phyloP scores from a whole-genome alignment of 1,284 basidiomycete species.

The Sanghuangporus sanghuang region DNA sequence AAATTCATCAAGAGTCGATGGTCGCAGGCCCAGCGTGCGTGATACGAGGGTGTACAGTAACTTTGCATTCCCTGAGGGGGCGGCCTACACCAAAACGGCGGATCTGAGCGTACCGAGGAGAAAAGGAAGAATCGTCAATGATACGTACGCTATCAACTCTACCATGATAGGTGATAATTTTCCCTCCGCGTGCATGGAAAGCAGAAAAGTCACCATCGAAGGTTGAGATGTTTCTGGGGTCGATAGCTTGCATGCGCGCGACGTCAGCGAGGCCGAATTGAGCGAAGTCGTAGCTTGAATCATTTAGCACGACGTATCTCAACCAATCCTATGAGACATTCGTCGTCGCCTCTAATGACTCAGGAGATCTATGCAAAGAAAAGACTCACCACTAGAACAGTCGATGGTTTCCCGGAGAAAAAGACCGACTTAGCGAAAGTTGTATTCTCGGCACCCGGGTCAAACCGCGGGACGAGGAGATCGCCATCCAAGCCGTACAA shows the following conservation, averaged over 20 bases:
- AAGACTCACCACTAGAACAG: slow-evolving; percentile 4
- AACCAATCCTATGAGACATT: slow-evolving; percentile 16
- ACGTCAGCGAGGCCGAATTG: slow-evolving; percentile 18
- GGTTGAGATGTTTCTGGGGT: slow-evolving; percentile 18
- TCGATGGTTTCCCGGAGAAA: neutral
- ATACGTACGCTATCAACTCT: slow-evolving; percentile 14
- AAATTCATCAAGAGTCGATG: slow-evolving; percentile 28
- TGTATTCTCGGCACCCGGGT: slow-evolving; percentile 20
- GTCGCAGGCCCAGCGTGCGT: slow-evolving; percentile 22
- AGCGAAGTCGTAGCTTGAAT: slow-evolving; percentile 12
- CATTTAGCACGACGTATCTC: slow-evolving; percentile 17
- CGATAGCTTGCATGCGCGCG: slow-evolving; percentile 9
- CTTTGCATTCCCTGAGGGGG: slow-evolving; percentile 32
- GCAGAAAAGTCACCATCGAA: slow-evolving; percentile 21
- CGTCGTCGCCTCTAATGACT: neutral
- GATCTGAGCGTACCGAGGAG: neutral
- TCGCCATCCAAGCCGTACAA: slow-evolving; percentile 29
- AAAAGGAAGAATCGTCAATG: neutral
- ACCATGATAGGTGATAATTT: slow-evolving; percentile 24
- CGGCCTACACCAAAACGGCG: slow-evolving; percentile 21
- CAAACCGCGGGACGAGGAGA: slow-evolving; percentile 25
- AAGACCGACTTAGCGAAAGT: neutral
- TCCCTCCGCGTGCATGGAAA: slow-evolving; percentile 23
- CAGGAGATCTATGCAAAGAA: neutral
- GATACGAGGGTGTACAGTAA: slow-evolving; percentile 32